A percentile compares a stretch with the other conserved stretches of the same genome.
These are phyloP conservation scores for Citeromyces hawaiiensis DNA, from an alignment of 1,139 yeast species.

Conservation along the genomic window DNA sequence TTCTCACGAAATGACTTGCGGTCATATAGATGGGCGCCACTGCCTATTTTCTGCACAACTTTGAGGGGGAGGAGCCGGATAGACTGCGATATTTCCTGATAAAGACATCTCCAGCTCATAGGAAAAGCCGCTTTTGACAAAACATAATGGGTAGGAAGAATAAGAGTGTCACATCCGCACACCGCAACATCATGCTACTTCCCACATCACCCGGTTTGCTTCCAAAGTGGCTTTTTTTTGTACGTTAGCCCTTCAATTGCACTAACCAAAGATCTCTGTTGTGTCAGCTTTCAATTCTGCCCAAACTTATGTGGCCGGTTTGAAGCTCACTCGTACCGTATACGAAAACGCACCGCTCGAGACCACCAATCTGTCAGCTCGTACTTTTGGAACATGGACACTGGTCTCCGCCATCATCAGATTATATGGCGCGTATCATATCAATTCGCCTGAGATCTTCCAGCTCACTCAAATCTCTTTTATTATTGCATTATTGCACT, in stretches of 20 bases:
- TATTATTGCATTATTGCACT: conserved; percentile 73
- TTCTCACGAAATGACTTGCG: no score
- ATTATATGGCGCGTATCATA: conserved; percentile 73
- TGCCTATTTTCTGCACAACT: no score
- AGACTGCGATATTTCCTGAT: no score
- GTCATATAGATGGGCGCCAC: no score
- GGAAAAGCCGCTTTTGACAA: no score
- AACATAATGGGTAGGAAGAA: no score
- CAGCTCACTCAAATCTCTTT: conserved; percentile 77
- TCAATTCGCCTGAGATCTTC: conserved; percentile 55
- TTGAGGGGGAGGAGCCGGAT: no score
- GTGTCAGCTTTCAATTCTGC: conserved; percentile 84
- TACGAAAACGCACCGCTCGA: conserved; percentile 55
- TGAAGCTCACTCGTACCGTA: conserved; percentile 63
- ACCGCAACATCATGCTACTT: conserved; percentile 9
- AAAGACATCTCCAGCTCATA: no score
- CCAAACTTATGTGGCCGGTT: conserved; percentile 74
- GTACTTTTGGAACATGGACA: conserved; percentile 99
- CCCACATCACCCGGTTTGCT: conserved; percentile 35
- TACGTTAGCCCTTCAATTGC: conserved; percentile 11
- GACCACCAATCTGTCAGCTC: conserved; percentile 70
- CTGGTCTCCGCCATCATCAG: conserved; percentile 75
- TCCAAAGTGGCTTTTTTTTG: conserved; percentile 60
- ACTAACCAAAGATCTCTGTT: conserved; percentile 46
- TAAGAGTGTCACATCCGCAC: conserved; percentile 3